phyloP scores from a whole-genome alignment of 2,329 filamentous ascomycete species.

The Cytospora paraplurivora region DNA sequence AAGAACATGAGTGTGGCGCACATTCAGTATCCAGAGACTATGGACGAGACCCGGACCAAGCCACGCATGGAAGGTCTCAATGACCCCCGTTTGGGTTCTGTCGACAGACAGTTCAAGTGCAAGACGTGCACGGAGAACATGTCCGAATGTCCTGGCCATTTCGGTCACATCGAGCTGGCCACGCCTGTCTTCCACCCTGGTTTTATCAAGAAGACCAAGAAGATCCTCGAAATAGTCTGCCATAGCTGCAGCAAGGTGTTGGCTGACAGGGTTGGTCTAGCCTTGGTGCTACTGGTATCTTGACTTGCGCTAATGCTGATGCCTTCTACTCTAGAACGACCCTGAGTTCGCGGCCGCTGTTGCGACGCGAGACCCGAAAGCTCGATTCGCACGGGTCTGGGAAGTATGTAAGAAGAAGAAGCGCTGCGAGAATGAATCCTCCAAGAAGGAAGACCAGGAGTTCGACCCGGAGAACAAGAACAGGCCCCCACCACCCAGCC shows the following conservation, averaged over 20 bases:
- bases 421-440: slow-evolving; percentile 78
- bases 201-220: slow-evolving; percentile 99
- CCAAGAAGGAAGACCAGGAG: slow-evolving; percentile 67
- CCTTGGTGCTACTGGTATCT: slow-evolving; percentile 48
- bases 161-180: slow-evolving; percentile 97
- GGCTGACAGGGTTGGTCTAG: slow-evolving; percentile 92
- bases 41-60: slow-evolving; percentile 93
- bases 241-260: slow-evolving; percentile 98
- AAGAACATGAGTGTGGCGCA: slow-evolving; percentile 98
- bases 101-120: slow-evolving; percentile 94
- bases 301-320: slow-evolving; percentile 48
- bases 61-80: slow-evolving; percentile 92
- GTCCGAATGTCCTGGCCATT: slow-evolving; percentile 95
- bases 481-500: slow-evolving; percentile 58
- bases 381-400: slow-evolving; percentile 92
- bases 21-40: slow-evolving; percentile 97
- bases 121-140: slow-evolving; percentile 95
- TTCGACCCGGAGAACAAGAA: slow-evolving; percentile 62
- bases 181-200: slow-evolving; percentile 93
- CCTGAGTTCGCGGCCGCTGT: slow-evolving; percentile 81
- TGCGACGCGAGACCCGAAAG: slow-evolving; percentile 85
- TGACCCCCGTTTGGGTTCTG: slow-evolving; percentile 92
- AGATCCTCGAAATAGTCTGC: slow-evolving; percentile 97
- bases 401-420: slow-evolving; percentile 86
- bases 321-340: slow-evolving; percentile 69